Conservation (phyloP, 2,329 filamentous ascomycete genomes). For the Allantophomopsis cytisporea region DNA sequence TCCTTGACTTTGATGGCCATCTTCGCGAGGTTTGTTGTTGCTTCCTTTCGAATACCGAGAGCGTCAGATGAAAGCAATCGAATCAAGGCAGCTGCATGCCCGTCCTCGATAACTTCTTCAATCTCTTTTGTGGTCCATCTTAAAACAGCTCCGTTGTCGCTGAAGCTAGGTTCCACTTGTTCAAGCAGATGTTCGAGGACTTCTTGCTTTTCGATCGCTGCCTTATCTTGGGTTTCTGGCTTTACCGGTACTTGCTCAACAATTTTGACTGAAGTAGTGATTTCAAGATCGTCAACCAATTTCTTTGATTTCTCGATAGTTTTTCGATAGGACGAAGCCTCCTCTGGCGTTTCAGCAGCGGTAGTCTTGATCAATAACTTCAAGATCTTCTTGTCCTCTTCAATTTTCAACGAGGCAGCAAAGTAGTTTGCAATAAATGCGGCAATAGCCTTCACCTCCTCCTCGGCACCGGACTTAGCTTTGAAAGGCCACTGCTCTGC, state of each 20-base stretch:
- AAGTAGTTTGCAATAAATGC: constrained; percentile 45
- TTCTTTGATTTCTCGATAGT: constrained; percentile 11
- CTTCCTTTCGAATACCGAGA: constrained; percentile 65
- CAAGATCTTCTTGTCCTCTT: constrained; percentile 33
- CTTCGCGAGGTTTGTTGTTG: constrained; percentile 54
- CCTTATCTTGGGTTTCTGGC: neutral
- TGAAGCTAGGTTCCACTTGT: constrained; percentile 6
- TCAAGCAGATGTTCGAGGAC: constrained; percentile 7
- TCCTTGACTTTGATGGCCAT: constrained; percentile 48
- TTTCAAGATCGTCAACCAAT: constrained; percentile 11
- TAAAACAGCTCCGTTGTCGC: constrained; percentile 36
- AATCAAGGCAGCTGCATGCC: constrained; percentile 55
- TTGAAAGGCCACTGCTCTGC: constrained; percentile 68
- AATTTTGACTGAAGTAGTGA: neutral
- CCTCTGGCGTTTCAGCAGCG: constrained; percentile 16
- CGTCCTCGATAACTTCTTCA: constrained; percentile 69
- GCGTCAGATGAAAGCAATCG: constrained; percentile 65
- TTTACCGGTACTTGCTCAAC: neutral
- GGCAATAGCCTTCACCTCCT: constrained; percentile 32
- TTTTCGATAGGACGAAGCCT: constrained; percentile 20
- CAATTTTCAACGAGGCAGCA: constrained; percentile 34
- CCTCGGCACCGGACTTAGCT: constrained; percentile 32
- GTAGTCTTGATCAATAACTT: constrained; percentile 29
- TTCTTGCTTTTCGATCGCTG: constrained; percentile 2
- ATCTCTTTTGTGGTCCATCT: constrained; percentile 67